Evolutionary conservation across 495 filamentous ascomycete species (phyloP), one percentile per base, ranked within the genome.

Genomic region (Articulospora tetracladia): DNA sequence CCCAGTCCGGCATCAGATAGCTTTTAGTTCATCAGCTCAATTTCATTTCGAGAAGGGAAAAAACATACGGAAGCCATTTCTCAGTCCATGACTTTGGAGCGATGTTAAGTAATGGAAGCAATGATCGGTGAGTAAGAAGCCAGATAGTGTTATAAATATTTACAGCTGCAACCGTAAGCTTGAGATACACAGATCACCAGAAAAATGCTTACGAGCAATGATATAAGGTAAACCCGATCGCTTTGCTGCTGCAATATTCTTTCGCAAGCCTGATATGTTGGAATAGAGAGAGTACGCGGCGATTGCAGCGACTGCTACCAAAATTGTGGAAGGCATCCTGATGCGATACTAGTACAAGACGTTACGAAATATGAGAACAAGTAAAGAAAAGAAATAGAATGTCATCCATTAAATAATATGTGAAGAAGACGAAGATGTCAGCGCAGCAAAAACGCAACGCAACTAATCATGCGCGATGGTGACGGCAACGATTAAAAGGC

Each of bases 101-200:
- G 30, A 68, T 65, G 55, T 71, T 66, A 46, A 85, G 70, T 17
- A 82, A 23, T 3, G 80, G 81, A 4, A 82, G 52, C 74, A 72
- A 82, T 6, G 85, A 20, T 28, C 44, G 50, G 50, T 75, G 69
- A 0, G 77, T 78, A 36, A 79, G 64, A 36, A 84, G 73, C 77
- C 82, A 85, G 20, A 74, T 22, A n/a, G 69, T 60, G 56, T 75
- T 76, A 59, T 72, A 70, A n/a, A 74, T 74, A 13, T 68, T 69
- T 28, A 74, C 56, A 2, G 77, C 77, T 81, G 53, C 15, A 46
- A 27, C 22, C 11, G 25, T 58, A 11, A 50, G 56, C 0, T 20
- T 25, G 8, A 17, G 13, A 2, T 13, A 19, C 23, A 11, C 17
- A 32, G 44, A 10, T 12, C 10, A 20, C 13, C 20, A n/a, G 19